phyloP scores from a whole-genome alignment of 2,329 filamentous ascomycete genomes.

The Penicillium brevicompactum region DNA sequence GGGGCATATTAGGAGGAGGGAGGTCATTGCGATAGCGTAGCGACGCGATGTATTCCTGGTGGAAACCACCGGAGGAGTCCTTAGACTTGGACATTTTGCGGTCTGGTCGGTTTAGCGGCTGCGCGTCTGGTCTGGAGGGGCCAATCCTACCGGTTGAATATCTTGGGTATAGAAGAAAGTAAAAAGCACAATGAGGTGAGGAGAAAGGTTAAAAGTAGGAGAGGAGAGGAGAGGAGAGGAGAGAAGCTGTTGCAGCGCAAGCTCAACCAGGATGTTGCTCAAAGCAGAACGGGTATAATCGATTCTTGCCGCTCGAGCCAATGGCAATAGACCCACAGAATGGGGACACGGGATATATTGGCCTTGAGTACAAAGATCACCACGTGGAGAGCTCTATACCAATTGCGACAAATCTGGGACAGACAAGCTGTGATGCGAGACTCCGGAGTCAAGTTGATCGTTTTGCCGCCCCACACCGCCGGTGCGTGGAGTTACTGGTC shows the following conservation, averaged over 20 bases:
- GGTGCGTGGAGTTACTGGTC: not conserved
- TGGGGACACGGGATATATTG: not conserved
- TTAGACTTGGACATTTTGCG: conserved; percentile 43
- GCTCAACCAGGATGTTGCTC: not conserved
- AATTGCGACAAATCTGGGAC: not conserved
- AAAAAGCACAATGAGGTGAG: not conserved
- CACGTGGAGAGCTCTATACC: not conserved
- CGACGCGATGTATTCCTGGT: conserved; percentile 96
- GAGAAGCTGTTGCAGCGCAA: not conserved
- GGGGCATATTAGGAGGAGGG: conserved; percentile 88
- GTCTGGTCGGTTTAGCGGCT: not conserved
- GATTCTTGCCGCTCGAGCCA: not conserved
- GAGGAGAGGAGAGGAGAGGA: not conserved
- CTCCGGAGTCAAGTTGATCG: conserved; percentile 8
- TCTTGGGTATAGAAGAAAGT: not conserved
- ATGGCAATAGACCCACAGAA: not conserved
- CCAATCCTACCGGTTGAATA: not conserved
- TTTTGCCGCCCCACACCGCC: conserved; percentile 27
- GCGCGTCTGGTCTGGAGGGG: not conserved
- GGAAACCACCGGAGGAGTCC: conserved; percentile 54
- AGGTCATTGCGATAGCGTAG: conserved; percentile 95
- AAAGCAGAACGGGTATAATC: not conserved
- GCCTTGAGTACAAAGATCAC: not conserved
- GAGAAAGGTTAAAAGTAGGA: not conserved
- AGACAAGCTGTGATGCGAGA: conserved; percentile 1